Evolutionary conservation across 208 protist species (phyloP).

Genomic region (Spironucleus salmonicida): DNA sequence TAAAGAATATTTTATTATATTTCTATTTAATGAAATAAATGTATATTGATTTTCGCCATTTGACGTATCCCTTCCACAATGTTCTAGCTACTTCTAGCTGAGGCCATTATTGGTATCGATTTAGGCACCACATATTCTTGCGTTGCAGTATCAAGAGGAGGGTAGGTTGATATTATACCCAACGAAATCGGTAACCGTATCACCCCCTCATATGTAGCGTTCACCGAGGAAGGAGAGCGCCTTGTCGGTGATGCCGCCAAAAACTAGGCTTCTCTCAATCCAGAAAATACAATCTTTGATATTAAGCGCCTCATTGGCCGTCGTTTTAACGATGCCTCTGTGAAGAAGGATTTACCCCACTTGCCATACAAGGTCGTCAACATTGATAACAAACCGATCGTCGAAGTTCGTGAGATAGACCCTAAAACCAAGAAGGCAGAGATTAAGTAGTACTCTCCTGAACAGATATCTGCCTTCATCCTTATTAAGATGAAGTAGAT

Average conservation of each 20-base stretch:
- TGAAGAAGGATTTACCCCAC: slow-evolving; percentile 46
- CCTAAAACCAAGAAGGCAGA: not conserved
- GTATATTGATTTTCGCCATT: not conserved
- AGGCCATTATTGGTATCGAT: slow-evolving; percentile 35
- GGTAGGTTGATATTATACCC: slow-evolving; percentile 57
- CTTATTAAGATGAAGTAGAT: slow-evolving; percentile 43
- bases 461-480: slow-evolving; percentile 45
- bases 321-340: slow-evolving; percentile 52
- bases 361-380: slow-evolving; percentile 66
- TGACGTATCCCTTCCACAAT: not conserved
- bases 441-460: slow-evolving; percentile 35
- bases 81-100: not conserved
- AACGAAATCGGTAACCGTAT: slow-evolving; percentile 56
- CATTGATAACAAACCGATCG: slow-evolving; percentile 53
- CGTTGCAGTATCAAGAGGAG: slow-evolving; percentile 28
- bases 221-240: slow-evolving; percentile 59
- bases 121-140: slow-evolving; percentile 39
- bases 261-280: slow-evolving; percentile 65
- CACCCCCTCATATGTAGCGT: slow-evolving; percentile 68
- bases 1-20: not conserved
- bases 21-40: not conserved
- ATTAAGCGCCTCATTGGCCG: slow-evolving; percentile 70
- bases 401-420: slow-evolving; percentile 39
- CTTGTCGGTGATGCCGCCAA: slow-evolving; percentile 61
- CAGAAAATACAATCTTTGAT: slow-evolving; percentile 71